Conservation (phyloP, 2,329 filamentous ascomycete species). For the Penicillium crustosum region DNA sequence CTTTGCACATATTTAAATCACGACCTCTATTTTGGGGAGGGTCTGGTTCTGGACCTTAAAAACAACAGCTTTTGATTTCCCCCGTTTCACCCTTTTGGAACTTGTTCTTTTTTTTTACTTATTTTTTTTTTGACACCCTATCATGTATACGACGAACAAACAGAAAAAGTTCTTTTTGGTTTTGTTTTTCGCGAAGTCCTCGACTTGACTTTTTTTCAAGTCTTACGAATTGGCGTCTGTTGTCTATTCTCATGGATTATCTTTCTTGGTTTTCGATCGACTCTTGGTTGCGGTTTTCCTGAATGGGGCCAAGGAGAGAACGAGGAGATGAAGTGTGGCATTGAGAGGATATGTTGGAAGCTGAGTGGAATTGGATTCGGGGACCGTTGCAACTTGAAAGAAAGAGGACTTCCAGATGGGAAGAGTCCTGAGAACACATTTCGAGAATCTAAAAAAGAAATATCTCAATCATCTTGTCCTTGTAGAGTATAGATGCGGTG, state of each 20-base stretch:
- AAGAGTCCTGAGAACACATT: constrained; percentile 27
- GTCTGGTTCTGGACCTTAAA: neutral
- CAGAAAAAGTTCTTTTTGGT: constrained; percentile 27
- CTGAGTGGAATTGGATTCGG: constrained; percentile 20
- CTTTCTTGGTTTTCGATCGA: constrained; percentile 33
- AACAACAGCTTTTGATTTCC: constrained; percentile 16
- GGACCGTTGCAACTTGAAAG: constrained; percentile 19
- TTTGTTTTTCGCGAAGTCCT: constrained; percentile 37
- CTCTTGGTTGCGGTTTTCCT: constrained; percentile 30
- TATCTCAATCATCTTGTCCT: constrained; percentile 13
- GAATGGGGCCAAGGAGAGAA: constrained; percentile 36
- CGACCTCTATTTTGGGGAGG: constrained; percentile 21
- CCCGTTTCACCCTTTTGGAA: constrained; percentile 25
- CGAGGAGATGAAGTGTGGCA: constrained; percentile 34
- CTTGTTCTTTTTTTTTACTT: constrained; percentile 32
- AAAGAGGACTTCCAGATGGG: constrained; percentile 18
- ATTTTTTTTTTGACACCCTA: constrained; percentile 22
- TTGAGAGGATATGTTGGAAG: constrained; percentile 29
- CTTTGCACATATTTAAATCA: constrained; percentile 42
- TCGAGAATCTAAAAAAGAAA: constrained; percentile 22
- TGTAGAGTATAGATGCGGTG: neutral
- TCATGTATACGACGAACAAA: constrained; percentile 47
- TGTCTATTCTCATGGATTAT: constrained; percentile 36
- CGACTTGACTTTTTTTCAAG: constrained; percentile 36
- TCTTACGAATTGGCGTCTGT: constrained; percentile 47